Base-by-base conservation (phyloP, 139 green algal genomes). In the Nannochloris sp. region DNA sequence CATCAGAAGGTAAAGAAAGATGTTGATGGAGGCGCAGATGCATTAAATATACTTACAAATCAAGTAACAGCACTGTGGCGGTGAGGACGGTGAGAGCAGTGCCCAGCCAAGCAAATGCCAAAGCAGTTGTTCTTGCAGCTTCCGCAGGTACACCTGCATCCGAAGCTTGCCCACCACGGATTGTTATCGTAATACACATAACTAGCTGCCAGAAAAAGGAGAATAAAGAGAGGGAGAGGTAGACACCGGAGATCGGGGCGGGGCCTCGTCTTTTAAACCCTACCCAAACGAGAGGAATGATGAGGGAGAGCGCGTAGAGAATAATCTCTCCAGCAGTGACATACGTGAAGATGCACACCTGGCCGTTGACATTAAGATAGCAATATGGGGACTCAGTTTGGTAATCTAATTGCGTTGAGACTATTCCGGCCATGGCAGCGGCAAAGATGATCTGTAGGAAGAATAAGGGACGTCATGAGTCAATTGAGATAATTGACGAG, bases 261-360 rank as follows among this genome's bases (percentile, higher is more conserved):
- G 42, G 42, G 19, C 19, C 19, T 19, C 42, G 19, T 19, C 19
- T 51, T 19, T 51, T 19, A 19, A 19, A 19, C 19, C 19, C 42
- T 19, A 51, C 19, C 42, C 42, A 51, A 19, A 51, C 36, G 12
- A 57, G n/a, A 29, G 56, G 23, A 48, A 48, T 34, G 6, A 48
- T 19, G 12, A 48, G 23, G n/a, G 37, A 30, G 2, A 64, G 30
- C 56, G 46, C 19, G 42, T 27, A 27, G 42, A 51, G 19, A 19
- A 19, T 19, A 51, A 51, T 19, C 19, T 19, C 42, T 19, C 42
- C 42, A 19, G 56, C 25, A 12, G 56, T 64, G 12, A 64, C 56
- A 25, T 64, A 64, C 25, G 56, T 64, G 32, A 64, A 64, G 12
- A 25, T 48, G 56, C 56, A 64, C 36, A 64, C 56, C 30, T 64